A percentile compares a stretch with the other conserved stretches of the same genome.
phyloP scores from a whole-genome alignment of 2,329 filamentous ascomycete genomes.

The Pleomassaria siparia region DNA sequence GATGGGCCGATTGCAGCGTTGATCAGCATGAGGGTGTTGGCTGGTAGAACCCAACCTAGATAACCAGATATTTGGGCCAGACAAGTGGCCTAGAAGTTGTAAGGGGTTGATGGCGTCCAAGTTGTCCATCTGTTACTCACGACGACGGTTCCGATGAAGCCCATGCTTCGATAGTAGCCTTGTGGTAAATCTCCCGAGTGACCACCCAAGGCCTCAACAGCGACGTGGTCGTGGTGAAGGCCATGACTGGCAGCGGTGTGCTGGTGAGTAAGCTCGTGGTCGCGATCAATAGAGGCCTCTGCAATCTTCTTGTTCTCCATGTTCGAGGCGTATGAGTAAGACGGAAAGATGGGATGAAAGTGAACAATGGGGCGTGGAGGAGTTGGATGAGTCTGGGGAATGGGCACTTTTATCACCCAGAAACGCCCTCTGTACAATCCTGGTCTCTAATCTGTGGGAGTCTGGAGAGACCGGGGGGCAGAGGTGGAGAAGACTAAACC shows the following conservation, averaged over 20 bases:
- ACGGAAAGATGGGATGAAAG: neutral
- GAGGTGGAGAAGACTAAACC: slow-evolving; percentile 2
- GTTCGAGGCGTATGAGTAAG: neutral
- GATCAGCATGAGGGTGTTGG: slow-evolving; percentile 35
- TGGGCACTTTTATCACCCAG: slow-evolving; percentile 5
- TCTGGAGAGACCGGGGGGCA: slow-evolving; percentile 2
- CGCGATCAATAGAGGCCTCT: slow-evolving; percentile 11
- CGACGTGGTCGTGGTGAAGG: slow-evolving; percentile 33
- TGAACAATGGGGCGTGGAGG: neutral
- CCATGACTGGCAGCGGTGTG: slow-evolving; percentile 15
- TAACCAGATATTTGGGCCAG: slow-evolving; percentile 35
- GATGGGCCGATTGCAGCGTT: slow-evolving; percentile 43
- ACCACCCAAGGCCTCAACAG: slow-evolving; percentile 30
- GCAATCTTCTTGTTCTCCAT: slow-evolving; percentile 26
- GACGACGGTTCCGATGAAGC: slow-evolving; percentile 34
- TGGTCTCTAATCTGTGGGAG: neutral
- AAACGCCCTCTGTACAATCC: neutral
- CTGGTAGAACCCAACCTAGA: slow-evolving; percentile 32
- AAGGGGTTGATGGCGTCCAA: neutral
- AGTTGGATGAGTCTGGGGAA: neutral
- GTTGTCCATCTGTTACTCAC: slow-evolving; percentile 14
- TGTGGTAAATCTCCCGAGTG: slow-evolving; percentile 25
- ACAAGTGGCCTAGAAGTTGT: slow-evolving; percentile 26
- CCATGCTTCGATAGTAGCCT: slow-evolving; percentile 26
- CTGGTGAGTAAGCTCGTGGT: slow-evolving; percentile 13